Evolutionary conservation across 2,329 filamentous ascomycete species (phyloP).

Genomic region (Neoascochyta sp.): DNA sequence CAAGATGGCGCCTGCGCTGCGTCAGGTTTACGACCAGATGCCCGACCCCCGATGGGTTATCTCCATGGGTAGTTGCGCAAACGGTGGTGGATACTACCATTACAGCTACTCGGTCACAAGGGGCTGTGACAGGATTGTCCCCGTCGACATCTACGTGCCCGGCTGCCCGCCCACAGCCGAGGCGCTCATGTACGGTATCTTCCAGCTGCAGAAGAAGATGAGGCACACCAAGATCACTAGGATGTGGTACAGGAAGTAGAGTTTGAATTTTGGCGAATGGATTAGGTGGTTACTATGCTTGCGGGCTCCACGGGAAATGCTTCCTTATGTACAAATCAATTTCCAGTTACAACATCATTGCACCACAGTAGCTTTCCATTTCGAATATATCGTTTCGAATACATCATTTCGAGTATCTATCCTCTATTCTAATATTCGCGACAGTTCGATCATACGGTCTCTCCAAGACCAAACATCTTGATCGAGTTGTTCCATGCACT

Average conservation of each 20-base stretch:
- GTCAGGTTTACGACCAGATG: constrained; percentile 95
- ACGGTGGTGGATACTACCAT: constrained; percentile 83
- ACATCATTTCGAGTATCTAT: no score
- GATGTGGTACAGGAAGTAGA: constrained; percentile 57
- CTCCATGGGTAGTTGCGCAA: constrained; percentile 81
- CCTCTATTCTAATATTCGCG: no score
- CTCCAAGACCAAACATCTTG: constrained; percentile 40
- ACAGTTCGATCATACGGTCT: no score
- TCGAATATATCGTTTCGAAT: no score
- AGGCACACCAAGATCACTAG: constrained; percentile 55
- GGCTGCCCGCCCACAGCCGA: constrained; percentile 61
- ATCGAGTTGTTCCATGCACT: constrained; percentile 41
- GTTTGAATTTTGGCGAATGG: constrained; percentile 9
- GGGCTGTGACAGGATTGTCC: constrained; percentile 76
- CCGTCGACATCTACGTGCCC: constrained; percentile 78
- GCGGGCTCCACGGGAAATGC: constrained; percentile 13
- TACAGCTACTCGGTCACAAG: constrained; percentile 78
- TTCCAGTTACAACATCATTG: constrained; percentile 3
- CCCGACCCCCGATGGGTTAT: constrained; percentile 85
- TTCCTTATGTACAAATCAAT: constrained; percentile 22
- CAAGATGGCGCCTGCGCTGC: constrained; percentile 89
- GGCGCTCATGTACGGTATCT: constrained; percentile 60
- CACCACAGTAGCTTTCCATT: not conserved
- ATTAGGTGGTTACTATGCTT: constrained; percentile 16
- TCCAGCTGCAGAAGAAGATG: constrained; percentile 78